phyloP scores from a whole-genome alignment of 2,329 filamentous ascomycete genomes.

The Cyphellophora europaea region DNA sequence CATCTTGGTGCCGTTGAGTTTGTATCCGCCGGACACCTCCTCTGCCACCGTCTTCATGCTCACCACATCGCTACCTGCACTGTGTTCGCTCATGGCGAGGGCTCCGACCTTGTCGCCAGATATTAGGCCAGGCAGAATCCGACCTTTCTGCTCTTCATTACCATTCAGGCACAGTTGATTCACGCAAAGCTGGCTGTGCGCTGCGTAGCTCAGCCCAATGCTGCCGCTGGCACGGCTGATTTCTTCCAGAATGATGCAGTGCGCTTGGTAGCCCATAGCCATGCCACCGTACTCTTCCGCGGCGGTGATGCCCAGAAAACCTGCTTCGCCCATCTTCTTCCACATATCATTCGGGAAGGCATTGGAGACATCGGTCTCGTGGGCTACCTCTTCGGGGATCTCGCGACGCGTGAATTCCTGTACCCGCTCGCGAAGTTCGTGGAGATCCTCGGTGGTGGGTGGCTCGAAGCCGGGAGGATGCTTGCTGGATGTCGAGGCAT shows the following conservation, averaged over 20 bases:
- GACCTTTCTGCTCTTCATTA: conserved; percentile 64
- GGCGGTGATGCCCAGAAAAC: conserved; percentile 83
- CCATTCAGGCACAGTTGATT: conserved; percentile 95
- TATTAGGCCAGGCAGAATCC: conserved; percentile 71
- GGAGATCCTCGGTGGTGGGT: conserved; percentile 62
- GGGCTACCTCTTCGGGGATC: conserved; percentile 73
- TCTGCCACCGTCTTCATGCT: conserved; percentile 85
- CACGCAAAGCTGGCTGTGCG: conserved; percentile 90
- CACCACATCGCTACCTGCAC: conserved; percentile 85
- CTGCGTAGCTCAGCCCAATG: conserved; percentile 85
- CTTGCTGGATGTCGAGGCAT: conserved; percentile 51
- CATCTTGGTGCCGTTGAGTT: conserved; percentile 91
- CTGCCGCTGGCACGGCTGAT: conserved; percentile 71
- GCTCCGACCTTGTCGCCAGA: conserved; percentile 74
- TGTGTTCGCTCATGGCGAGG: conserved; percentile 90
- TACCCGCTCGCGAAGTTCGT: conserved; percentile 72
- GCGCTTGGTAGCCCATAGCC: conserved; percentile 90
- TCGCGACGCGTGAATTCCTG: conserved; percentile 87
- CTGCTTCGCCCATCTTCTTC: conserved; percentile 85
- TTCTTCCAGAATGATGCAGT: conserved; percentile 93
- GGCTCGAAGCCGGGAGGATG: conserved; percentile 56
- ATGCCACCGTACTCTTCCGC: conserved; percentile 87
- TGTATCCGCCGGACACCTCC: conserved; percentile 71
- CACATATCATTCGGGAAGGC: conserved; percentile 87
- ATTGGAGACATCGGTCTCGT: conserved; percentile 75